These are phyloP conservation scores for Myxozyma neotropica DNA, from an alignment of 805 yeast genomes.

Conservation along the genomic window DNA sequence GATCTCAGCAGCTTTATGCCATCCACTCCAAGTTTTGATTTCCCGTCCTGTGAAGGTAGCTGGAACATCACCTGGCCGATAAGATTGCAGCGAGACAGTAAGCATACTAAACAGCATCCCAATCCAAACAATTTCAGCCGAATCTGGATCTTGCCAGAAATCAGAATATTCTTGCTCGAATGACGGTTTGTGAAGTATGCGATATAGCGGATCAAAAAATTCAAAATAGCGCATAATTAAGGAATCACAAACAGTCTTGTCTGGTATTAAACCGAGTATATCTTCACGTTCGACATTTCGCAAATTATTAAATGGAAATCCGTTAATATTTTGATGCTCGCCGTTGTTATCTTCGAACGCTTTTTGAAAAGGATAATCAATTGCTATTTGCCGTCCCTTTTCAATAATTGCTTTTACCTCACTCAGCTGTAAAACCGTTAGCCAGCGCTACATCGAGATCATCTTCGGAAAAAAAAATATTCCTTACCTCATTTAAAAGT, in stretches of 20 bases:
- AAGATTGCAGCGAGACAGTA: slow-evolving; percentile 38
- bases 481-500: slow-evolving; percentile 38
- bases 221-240: slow-evolving; percentile 39
- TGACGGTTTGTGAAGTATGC: slow-evolving; percentile 39
- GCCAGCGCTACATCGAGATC: not conserved
- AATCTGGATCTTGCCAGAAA: slow-evolving; percentile 40
- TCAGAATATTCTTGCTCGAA: slow-evolving; percentile 37
- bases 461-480: slow-evolving; percentile 26
- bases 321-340: not conserved
- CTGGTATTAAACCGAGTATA: slow-evolving; percentile 38
- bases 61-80: slow-evolving; percentile 35
- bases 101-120: slow-evolving; percentile 39
- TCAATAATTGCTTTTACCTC: slow-evolving; percentile 32
- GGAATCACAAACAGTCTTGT: slow-evolving; percentile 33
- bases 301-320: slow-evolving; percentile 27
- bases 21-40: slow-evolving; percentile 34
- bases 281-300: slow-evolving; percentile 27
- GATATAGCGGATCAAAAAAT: slow-evolving; percentile 37
- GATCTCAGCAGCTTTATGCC: slow-evolving; percentile 40
- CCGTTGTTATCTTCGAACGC: not conserved
- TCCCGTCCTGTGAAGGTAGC: slow-evolving; percentile 30
- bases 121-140: slow-evolving; percentile 40
- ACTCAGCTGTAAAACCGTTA: slow-evolving; percentile 29
- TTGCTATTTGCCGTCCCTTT: slow-evolving; percentile 8
- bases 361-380: not conserved